Evolutionary conservation across 2,329 filamentous ascomycete genomes (phyloP).

Genomic region (Plectosphaerella sp.): DNA sequence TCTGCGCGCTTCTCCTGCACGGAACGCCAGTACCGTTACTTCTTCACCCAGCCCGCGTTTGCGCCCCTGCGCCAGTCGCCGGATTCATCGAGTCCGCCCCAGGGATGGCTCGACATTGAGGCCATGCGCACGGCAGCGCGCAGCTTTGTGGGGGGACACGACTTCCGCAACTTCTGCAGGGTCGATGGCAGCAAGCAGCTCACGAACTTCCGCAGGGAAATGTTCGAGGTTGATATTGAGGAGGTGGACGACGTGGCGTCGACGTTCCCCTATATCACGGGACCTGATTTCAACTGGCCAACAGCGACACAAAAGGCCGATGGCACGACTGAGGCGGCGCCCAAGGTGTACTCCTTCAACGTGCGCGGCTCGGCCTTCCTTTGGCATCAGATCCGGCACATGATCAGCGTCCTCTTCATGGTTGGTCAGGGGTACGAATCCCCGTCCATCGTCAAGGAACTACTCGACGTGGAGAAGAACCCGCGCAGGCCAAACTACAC

Average conservation of each 20-base stretch:
- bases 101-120: constrained; percentile 81
- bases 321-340: constrained; percentile 19
- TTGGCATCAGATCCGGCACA: constrained; percentile 96
- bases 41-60: constrained; percentile 93
- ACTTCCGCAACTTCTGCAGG: constrained; percentile 97
- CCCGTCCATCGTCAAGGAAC: constrained; percentile 64
- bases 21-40: constrained; percentile 90
- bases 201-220: constrained; percentile 71
- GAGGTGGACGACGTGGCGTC: constrained; percentile 54
- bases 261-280: constrained; percentile 51
- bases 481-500: constrained; percentile 80
- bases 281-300: constrained; percentile 22
- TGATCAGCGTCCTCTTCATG: constrained; percentile 88
- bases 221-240: constrained; percentile 77
- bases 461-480: constrained; percentile 69
- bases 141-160: constrained; percentile 76
- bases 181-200: constrained; percentile 88
- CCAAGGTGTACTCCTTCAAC: constrained; percentile 81
- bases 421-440: constrained; percentile 83
- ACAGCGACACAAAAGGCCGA: constrained; percentile 16
- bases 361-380: constrained; percentile 89
- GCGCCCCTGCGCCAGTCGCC: constrained; percentile 51
- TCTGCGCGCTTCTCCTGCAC: constrained; percentile 90
- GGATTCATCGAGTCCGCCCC: constrained; percentile 20
- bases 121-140: constrained; percentile 81